Evolutionary conservation across 805 yeast species (phyloP).

Genomic region (Lachancea kluyveri): DNA sequence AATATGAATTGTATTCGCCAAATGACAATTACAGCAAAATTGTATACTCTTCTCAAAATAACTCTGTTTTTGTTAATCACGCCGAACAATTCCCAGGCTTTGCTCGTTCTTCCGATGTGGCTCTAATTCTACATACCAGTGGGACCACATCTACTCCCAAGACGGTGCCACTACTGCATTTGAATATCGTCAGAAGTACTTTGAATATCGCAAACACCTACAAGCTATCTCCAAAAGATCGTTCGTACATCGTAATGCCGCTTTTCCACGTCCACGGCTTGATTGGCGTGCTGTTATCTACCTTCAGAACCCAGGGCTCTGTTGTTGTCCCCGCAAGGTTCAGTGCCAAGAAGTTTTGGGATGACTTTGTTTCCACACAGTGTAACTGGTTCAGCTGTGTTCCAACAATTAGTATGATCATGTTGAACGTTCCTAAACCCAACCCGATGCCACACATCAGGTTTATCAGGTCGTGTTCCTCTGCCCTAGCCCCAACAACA

Average conservation of each 20-base stretch:
- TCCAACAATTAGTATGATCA: conserved; percentile 67
- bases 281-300: conserved; percentile 57
- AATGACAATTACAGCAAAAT: conserved; percentile 20
- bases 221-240: conserved; percentile 41
- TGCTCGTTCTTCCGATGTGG: conserved; percentile 46
- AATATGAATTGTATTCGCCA: conserved; percentile 31
- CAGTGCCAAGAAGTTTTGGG: conserved; percentile 58
- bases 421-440: conserved; percentile 49
- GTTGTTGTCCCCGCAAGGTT: conserved; percentile 58
- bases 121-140: conserved; percentile 63
- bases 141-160: conserved; percentile 77
- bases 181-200: conserved; percentile 55
- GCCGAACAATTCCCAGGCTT: conserved; percentile 34
- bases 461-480: conserved; percentile 67
- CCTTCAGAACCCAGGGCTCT: conserved; percentile 54
- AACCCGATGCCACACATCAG: conserved; percentile 46
- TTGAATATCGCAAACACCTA: conserved; percentile 55
- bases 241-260: conserved; percentile 67
- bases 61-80: conserved; percentile 29
- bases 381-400: conserved; percentile 76
- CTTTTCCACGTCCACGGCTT: conserved; percentile 73
- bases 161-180: conserved; percentile 65
- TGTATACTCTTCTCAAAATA: conserved; percentile 21
- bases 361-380: conserved; percentile 40
- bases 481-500: conserved; percentile 62